phyloP scores from a whole-genome alignment of 352 stramenopile species.

The Phytophthora foliorum region DNA sequence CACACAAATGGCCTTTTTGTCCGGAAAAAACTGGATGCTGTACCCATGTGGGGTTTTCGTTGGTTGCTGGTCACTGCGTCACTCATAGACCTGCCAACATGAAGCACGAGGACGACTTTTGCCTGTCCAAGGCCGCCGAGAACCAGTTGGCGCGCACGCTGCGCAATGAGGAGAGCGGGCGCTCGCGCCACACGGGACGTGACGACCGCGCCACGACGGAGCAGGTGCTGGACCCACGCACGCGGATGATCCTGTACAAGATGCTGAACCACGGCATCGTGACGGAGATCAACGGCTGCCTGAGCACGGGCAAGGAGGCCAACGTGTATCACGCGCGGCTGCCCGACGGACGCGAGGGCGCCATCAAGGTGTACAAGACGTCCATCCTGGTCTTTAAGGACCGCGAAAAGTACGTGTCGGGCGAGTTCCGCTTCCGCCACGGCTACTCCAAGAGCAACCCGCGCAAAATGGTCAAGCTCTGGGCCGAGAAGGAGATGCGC shows the following conservation, averaged over 20 bases:
- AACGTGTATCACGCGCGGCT: constrained; percentile 99
- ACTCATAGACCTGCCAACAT: constrained; percentile 29
- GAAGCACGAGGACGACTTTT: constrained; percentile 74
- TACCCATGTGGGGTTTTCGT: constrained; percentile 24
- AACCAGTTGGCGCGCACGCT: constrained; percentile 84
- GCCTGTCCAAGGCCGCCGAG: constrained; percentile 79
- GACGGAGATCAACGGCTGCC: constrained; percentile 98
- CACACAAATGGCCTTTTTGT: neutral
- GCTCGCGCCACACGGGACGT: constrained; percentile 93
- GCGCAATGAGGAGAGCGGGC: constrained; percentile 80
- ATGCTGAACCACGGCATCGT: constrained; percentile 98
- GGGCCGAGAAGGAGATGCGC: constrained; percentile 99
- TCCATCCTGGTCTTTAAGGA: constrained; percentile 99
- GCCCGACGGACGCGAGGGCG: constrained; percentile 76
- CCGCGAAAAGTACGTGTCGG: constrained; percentile 98
- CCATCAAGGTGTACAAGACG: constrained; percentile 90
- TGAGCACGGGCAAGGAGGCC: constrained; percentile 99
- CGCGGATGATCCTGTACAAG: constrained; percentile 99
- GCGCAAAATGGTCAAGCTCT: constrained; percentile 99
- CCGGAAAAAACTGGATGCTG: neutral
- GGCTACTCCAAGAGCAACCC: constrained; percentile 98
- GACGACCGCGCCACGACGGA: constrained; percentile 99
- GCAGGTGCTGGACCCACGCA: constrained; percentile 98
- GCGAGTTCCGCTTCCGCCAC: constrained; percentile 98
- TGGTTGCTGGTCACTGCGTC: constrained; percentile 29